Evolutionary conservation across 2,329 filamentous ascomycete species (phyloP).

Genomic region (Venturia aucupariae): DNA sequence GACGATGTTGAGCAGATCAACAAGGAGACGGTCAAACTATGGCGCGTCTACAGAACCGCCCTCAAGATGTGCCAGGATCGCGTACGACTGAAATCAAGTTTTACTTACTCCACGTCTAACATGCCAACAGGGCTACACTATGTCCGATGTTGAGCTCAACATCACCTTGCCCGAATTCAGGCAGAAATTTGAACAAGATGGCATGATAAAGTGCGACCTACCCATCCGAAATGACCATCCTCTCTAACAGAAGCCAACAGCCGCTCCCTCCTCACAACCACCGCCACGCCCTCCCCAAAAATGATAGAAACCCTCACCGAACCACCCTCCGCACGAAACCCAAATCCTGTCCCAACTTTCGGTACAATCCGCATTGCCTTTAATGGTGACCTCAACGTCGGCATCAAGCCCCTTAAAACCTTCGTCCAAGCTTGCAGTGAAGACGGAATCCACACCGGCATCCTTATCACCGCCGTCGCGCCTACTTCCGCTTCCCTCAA

Average conservation of each 20-base stretch:
- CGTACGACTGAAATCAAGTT: conserved; percentile 44
- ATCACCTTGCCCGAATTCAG: conserved; percentile 79
- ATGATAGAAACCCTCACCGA: conserved; percentile 83
- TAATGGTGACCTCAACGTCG: conserved; percentile 67
- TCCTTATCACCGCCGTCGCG: conserved; percentile 75
- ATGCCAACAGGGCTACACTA: conserved; percentile 69
- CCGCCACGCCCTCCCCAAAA: conserved; percentile 68
- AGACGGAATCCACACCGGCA: conserved; percentile 73
- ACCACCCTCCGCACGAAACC: conserved; percentile 57
- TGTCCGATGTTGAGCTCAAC: conserved; percentile 80
- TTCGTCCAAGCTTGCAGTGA: conserved; percentile 77
- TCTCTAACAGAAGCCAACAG: conserved; percentile 37
- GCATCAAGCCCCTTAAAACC: conserved; percentile 82
- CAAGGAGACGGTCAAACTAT: conserved; percentile 55
- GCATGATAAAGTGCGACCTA: conserved; percentile 54
- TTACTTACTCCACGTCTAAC: conserved; percentile 19
- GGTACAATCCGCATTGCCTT: conserved; percentile 94
- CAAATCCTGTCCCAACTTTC: conserved; percentile 59
- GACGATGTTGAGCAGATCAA: conserved; percentile 24
- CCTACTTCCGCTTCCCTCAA: conserved; percentile 84
- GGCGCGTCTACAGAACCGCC: conserved; percentile 87
- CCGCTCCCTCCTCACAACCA: conserved; percentile 77
- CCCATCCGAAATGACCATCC: background rate
- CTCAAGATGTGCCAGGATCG: conserved; percentile 92
- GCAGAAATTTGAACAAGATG: conserved; percentile 61